Evolutionary conservation across 768 basidiomycete genomes (phyloP), one percentile per base, ranked within the genome.

Genomic region (Rubroboletus pulcherrimus): DNA sequence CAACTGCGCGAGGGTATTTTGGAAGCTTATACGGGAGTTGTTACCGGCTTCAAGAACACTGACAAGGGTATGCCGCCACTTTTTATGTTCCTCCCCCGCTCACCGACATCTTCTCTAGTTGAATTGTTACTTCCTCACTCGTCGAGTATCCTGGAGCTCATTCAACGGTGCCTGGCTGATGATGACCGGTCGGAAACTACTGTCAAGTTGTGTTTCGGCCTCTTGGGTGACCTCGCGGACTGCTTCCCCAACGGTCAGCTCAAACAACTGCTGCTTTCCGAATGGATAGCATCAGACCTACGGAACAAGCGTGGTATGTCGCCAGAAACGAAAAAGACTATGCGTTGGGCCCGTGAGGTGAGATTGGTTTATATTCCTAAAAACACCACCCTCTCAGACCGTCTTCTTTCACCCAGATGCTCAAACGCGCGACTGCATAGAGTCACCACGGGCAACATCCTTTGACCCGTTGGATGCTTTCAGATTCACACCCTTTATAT

Each of bases 21-120:
- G 33, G 97, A 99, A 71, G 96, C 97, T 3, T 98, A 97, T 66
- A 96, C 91, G 5, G 95, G 96, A 26, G 87, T 99, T 59, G 86
- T 98, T 56, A 87, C 91, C 37, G 94, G 90, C 0, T 76, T 98
- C 67, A 95, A 94, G 78, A 85, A 84, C 63, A 89, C 88, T 1
- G 81, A 83, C 21, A 86, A 92, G 75, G 82, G 93, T 91, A 53
- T 40, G 57, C 35, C 10, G 6, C 7, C 21, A 29, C 9, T 33
- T 51, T 29, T 8, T 5, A 7, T 38, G 49, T 24, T 40, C 40
- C 10, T 30, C 24, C 30, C 31, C 46, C 39, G 17, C 48, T 62
- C 12, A 62, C 12, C 0, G 17, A 49, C 24, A 12, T 39, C 46
- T 35, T 55, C 52, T 41, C 31, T 24, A 63, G 51, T 58, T 14